Evolutionary conservation across 2,329 filamentous ascomycete species (phyloP), one percentile per base, ranked within the genome.

Genomic region (Alternaria arborescens): DNA sequence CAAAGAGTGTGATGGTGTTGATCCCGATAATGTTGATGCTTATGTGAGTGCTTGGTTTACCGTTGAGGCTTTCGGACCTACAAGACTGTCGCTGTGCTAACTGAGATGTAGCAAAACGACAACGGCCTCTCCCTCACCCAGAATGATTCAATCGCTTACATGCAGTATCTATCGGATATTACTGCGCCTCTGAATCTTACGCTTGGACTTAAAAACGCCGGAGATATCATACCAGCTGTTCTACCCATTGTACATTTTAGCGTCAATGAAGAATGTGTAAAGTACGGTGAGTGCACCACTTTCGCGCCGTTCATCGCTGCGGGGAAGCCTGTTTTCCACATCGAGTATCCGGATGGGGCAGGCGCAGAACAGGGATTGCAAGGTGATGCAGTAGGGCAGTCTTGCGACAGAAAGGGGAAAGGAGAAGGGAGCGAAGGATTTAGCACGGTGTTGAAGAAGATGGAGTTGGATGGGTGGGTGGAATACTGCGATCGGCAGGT

Each of bases 11-110:
- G 85, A 90, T 70, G 90, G 86, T 5, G 84, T 92, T 8, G 89
- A 92, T 72, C 88, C 89, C 0, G 89, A 92, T 72, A 92, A 92
- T 66, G 84, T 91, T 6, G 89, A 91, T 70, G 88, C 83, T 3
- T 91, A 87, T 72, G 82, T 84, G 69, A 78, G 81, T 36, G 16
- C 12, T 12, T 16, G 12, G 32, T 36, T 16, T 16, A 36, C 32
- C 3, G 5, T 16, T 16, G 12, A 14, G 6, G 5, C 14, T 14
- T 6, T 5, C 12, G 12, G 0, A 16, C 12, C 32, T 14, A 42
- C 34, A 4, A 14, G n/a, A 10, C 8, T 10, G 5, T 47, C 6
- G 8, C 10, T 24, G 16, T 36, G 43, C 54, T 62, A 36, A 61
- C 14, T 18, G 18, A n/a, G 22, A 2, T 32, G 41, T 41, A 78